Evolutionary conservation across 2,329 filamentous ascomycete genomes (phyloP).

Genomic region (Neocatenulostroma microsporum): DNA sequence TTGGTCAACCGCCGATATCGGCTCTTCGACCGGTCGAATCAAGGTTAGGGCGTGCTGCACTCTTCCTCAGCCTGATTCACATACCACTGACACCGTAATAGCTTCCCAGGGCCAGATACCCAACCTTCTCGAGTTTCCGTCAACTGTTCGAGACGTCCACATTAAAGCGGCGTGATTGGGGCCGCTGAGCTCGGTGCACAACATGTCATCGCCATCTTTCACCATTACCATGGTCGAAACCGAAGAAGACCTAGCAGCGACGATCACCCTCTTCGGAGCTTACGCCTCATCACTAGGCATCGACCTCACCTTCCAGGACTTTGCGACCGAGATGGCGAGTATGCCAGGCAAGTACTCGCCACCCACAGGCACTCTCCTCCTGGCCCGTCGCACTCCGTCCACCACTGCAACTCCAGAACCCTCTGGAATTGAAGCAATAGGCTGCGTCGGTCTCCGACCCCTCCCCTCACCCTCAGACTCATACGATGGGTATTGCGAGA

Average conservation of each 20-base stretch:
- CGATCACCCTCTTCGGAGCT: slow-evolving; percentile 30
- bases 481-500: slow-evolving; percentile 32
- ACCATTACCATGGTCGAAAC: slow-evolving; percentile 34
- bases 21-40: too few relatives aligned
- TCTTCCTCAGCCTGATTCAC: too few relatives aligned
- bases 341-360: slow-evolving; percentile 49
- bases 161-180: too few relatives aligned
- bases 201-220: slow-evolving; percentile 13
- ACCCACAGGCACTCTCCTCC: slow-evolving; percentile 41
- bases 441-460: slow-evolving; percentile 45
- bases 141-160: too few relatives aligned
- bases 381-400: too few relatives aligned
- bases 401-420: slow-evolving; percentile 7
- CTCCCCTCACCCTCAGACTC: slow-evolving; percentile 18
- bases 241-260: slow-evolving; percentile 34
- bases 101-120: too few relatives aligned
- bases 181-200: too few relatives aligned
- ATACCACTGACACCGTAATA: too few relatives aligned
- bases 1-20: too few relatives aligned
- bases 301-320: slow-evolving; percentile 52
- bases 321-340: slow-evolving; percentile 43
- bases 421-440: slow-evolving; percentile 29
- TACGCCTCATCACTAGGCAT: slow-evolving; percentile 41
- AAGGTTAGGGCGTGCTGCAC: too few relatives aligned
- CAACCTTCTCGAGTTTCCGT: too few relatives aligned